Evolutionary conservation across 148 eudicot genomes (phyloP), one percentile per base, ranked within the genome.

Genomic region (Rhododendron molle): DNA sequence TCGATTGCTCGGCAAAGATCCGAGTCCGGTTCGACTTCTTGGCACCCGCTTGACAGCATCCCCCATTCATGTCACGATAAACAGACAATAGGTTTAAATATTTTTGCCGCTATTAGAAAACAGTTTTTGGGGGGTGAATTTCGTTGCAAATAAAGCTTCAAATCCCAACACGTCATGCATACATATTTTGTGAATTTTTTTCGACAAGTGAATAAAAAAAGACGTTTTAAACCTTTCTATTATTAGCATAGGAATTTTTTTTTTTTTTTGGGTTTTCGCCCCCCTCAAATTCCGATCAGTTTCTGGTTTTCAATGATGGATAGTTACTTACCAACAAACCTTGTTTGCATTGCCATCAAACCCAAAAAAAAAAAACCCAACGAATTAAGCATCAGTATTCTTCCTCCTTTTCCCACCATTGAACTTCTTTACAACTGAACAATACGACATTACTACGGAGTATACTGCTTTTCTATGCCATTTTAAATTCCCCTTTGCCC

Each of bases 241-340:
- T 58, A 18, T 56, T 81, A 81, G 84, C 40, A 23, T 21, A 21
- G 18, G n/a, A 14, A 0, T 74, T 14, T 34, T 36, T 74, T 26
- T 73, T 78, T 44, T 36, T 80, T 67, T 79, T 16, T 18, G 4
- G 56, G 60, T 6, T 4, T 54, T 16, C 18, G 26, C 0, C 0
- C 82, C 49, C 88, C 92, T 90, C 76, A 85, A 91, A 20, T 89
- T 88, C 83, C 87, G 89, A 87, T 50, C 46, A 87, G 56, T 83
- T 50, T 89, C 85, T 88, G 86, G 88, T 86, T 76, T 89, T 80
- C 83, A 69, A 71, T 52, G 78, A 90, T 85, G 78, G 84, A 89
- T 87, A 86, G 88, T 86, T 82, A 87, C 74, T 36, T 40, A 78
- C 21, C 54, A 50, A 16, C 81, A 86, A 86, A 36, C 44, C 67